Evolutionary conservation across 768 basidiomycete species (phyloP).

Genomic region (Leccinum aurantiacum): DNA sequence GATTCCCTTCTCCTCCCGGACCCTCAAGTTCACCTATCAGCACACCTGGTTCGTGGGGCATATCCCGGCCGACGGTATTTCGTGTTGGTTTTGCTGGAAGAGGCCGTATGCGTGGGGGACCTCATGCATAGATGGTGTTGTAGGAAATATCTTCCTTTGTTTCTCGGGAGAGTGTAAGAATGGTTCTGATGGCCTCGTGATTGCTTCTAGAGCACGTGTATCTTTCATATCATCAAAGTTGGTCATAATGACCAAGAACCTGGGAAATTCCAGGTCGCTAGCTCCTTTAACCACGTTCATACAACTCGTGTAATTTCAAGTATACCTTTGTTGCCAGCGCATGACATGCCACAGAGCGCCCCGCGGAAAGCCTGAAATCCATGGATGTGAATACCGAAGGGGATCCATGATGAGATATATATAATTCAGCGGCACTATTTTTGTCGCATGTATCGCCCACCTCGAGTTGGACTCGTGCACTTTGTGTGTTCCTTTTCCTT

Average conservation of each 20-base stretch:
- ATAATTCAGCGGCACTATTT: background rate
- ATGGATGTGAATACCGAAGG: background rate
- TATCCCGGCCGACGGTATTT: constrained; percentile 33
- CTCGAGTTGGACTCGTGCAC: background rate
- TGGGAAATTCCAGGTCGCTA: constrained; percentile 9
- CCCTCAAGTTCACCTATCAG: constrained; percentile 10
- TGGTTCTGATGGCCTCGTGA: background rate
- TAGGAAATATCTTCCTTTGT: constrained; percentile 1
- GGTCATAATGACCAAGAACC: constrained; percentile 16
- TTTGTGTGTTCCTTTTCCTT: background rate
- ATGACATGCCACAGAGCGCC: background rate
- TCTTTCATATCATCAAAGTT: constrained; percentile 12
- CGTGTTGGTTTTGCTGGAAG: constrained; percentile 63
- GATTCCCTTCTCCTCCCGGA: constrained; percentile 25
- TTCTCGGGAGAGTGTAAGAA: constrained; percentile 10
- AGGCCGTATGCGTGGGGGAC: constrained; percentile 36
- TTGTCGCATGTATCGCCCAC: background rate
- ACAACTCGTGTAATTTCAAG: background rate
- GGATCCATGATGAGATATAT: background rate
- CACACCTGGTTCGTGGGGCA: constrained; percentile 16
- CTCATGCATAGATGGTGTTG: constrained; percentile 14
- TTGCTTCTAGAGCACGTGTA: constrained; percentile 1
- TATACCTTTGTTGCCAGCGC: background rate
- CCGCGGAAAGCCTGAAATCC: no score
- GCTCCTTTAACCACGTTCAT: background rate